Base-by-base conservation (phyloP, 2,329 filamentous ascomycete species). In the Phoma sp. region DNA sequence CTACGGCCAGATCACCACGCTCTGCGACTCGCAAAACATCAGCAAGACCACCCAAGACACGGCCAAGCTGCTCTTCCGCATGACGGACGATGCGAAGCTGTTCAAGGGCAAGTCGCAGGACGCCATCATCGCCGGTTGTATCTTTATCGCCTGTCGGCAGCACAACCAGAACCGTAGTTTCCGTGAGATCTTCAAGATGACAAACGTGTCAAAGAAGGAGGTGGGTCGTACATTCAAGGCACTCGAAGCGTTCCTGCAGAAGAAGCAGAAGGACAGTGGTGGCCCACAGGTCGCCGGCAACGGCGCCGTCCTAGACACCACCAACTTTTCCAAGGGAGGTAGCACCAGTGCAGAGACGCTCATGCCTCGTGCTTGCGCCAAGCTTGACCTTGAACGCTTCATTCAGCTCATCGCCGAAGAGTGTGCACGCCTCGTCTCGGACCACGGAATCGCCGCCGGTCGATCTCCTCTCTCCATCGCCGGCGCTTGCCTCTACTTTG, bases 91-190 rank as follows among this genome's bases (percentile, higher is more conserved):
- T 76, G 88, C 89, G 71, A 93, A 93, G 74, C 84, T 92, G 50
- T 92, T 98, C 83, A 96, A 96, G 79, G 93, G 93, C 72, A 99
- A 99, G 78, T 89, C 91, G 0, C 90, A 93, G 71, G 93, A 98
- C 66, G 91, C 91, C 50, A 89, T 99, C 64, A 93, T 98, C 63
- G 95, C 95, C 5, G 92, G 93, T 6, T 97, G 93, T 77, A 95
- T 99, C 76, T 98, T 99, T 81, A 93, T 99, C 67, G 92, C 95
- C 33, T 98, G 93, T 74, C 92, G 95, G 37, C 92, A 97, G 76
- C 90, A 91, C 71, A 86, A 87, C 57, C 89, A 93, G 25, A 89
- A 91, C 4, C 90, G 95, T 62, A 96, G 92, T 3, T 99, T 99
- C 79, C 87, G 90, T 42, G 96, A 99, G 75, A 95, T 99, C 68